Percentiles rank a stretch among this genome's conserved stretches.
Conservation (phyloP, 1,139 yeast genomes). For the Pneumocystis sp. region DNA sequence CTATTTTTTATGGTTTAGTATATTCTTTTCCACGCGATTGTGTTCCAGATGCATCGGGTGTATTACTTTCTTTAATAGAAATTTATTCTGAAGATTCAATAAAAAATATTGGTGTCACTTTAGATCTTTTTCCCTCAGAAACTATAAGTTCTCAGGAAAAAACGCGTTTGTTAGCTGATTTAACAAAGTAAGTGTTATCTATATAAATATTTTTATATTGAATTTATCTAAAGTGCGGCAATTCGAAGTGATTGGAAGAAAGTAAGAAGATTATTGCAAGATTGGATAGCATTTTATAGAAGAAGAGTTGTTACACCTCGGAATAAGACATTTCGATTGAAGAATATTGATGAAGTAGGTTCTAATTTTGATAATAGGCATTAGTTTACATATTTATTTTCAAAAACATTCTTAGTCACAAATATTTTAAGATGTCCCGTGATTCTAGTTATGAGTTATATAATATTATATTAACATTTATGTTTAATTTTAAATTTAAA, state of each 20-base stretch:
- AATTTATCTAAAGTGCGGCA: background rate
- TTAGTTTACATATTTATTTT: background rate
- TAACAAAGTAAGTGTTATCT: background rate
- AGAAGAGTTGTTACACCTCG: slow-evolving; percentile 7
- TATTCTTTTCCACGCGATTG: slow-evolving; percentile 59
- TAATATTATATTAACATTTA: background rate
- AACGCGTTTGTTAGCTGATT: slow-evolving; percentile 33
- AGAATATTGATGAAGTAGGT: background rate
- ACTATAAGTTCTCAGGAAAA: slow-evolving; percentile 55
- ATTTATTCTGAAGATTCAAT: slow-evolving; percentile 36
- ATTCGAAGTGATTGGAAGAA: slow-evolving; percentile 2
- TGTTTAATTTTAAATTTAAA: background rate
- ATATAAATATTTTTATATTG: background rate
- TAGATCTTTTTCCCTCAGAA: slow-evolving; percentile 39
- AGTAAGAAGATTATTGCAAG: slow-evolving; percentile 8
- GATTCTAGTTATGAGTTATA: background rate
- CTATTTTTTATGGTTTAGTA: slow-evolving; percentile 51
- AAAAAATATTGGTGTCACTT: slow-evolving; percentile 46
- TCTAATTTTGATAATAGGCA: background rate
- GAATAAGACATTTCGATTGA: background rate
- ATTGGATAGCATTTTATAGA: slow-evolving; percentile 8
- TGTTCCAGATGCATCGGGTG: slow-evolving; percentile 60
- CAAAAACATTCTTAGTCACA: background rate
- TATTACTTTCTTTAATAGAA: slow-evolving; percentile 50
- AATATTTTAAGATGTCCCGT: background rate